phyloP scores from a whole-genome alignment of 345 rosid species.

The Hypericum androsaemum region DNA sequence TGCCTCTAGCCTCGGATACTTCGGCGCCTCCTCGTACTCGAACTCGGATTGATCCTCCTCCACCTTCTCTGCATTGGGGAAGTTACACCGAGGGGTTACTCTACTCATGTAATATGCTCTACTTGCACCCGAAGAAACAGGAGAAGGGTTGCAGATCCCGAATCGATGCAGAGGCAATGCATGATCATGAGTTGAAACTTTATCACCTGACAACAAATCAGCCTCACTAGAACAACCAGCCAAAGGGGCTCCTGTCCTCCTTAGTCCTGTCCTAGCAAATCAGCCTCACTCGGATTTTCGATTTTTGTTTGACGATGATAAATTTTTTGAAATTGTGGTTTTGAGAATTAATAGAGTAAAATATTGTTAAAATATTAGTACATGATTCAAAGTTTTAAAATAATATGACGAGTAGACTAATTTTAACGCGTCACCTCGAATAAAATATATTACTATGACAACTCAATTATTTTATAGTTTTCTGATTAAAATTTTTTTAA shows the following conservation, averaged over 20 bases:
- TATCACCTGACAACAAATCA: slow-evolving; percentile 8
- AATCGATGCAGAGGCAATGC: slow-evolving; percentile 16
- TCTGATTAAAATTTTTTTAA: no score
- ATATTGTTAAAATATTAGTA: no score
- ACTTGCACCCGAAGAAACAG: slow-evolving; percentile 14
- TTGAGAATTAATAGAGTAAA: no score
- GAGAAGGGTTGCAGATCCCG: slow-evolving; percentile 12
- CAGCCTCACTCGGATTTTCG: no score
- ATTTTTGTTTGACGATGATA: no score
- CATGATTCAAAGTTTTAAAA: no score
- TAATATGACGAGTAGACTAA: no score
- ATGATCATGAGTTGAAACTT: slow-evolving; percentile 1
- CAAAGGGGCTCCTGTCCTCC: slow-evolving; percentile 34
- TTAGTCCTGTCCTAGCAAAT: slow-evolving; percentile 33
- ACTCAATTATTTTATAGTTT: no score
- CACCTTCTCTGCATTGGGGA: slow-evolving; percentile 25
- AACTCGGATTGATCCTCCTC: slow-evolving; percentile 27
- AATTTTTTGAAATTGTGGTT: no score
- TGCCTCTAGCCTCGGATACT: slow-evolving; percentile 43
- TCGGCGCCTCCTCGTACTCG: slow-evolving; percentile 31
- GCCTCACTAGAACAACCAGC: slow-evolving; percentile 18
- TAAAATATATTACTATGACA: no score
- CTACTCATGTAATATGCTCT: slow-evolving; percentile 15
- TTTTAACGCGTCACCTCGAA: no score
- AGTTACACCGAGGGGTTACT: slow-evolving; percentile 28